These are phyloP conservation scores for Rhynchospora pubera DNA, from an alignment of 176 grass and related monocot species.

Conservation along the genomic window DNA sequence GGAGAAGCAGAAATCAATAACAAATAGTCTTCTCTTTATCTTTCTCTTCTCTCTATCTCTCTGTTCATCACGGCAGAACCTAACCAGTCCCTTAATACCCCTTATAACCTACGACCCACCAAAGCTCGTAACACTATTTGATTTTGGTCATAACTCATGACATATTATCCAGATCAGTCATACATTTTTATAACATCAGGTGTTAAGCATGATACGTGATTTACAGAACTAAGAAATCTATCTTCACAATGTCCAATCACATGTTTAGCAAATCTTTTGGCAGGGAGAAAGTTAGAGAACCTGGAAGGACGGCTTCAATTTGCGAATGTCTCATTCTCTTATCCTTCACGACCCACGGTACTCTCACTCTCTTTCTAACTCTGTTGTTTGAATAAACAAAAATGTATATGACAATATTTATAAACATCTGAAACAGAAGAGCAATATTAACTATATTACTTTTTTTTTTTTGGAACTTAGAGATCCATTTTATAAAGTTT, in stretches of 20 bases:
- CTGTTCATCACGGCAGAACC: no score
- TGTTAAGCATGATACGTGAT: background rate
- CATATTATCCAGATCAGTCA: background rate
- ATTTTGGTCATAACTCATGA: background rate
- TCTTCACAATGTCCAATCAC: background rate
- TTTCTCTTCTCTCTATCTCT: no score
- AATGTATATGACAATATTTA: background rate
- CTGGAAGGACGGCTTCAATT: conserved; percentile 65
- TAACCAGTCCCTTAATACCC: no score
- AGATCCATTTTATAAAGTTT: conserved; percentile 15
- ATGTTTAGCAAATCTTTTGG: conserved; percentile 8
- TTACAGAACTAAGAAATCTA: background rate
- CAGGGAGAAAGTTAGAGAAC: conserved; percentile 61
- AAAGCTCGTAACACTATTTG: no score
- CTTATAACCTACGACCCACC: no score
- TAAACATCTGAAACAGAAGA: background rate
- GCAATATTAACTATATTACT: no score
- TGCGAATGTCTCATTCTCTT: conserved; percentile 76
- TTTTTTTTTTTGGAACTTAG: background rate
- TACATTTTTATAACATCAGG: background rate
- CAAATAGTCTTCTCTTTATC: no score
- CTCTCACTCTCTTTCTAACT: background rate
- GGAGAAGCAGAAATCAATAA: no score
- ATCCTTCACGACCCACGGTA: conserved; percentile 84
- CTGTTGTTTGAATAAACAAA: background rate